Evolutionary conservation across 345 rosid species (phyloP).

Genomic region (Eucalyptus dawsonii): DNA sequence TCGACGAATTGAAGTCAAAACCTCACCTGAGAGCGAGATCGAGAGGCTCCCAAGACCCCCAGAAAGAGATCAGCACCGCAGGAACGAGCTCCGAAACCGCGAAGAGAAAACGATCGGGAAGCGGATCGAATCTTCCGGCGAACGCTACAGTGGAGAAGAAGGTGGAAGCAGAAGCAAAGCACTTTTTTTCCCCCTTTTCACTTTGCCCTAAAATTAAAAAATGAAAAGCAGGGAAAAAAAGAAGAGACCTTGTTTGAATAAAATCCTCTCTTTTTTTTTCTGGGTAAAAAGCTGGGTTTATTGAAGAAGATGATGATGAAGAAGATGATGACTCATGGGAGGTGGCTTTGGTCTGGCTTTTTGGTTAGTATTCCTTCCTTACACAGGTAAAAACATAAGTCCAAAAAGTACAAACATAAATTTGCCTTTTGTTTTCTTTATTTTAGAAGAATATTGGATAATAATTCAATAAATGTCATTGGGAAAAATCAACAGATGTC

Average conservation of each 20-base stretch:
- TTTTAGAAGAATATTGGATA: background rate
- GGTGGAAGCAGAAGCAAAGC: conserved; percentile 4
- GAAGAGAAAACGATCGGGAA: background rate
- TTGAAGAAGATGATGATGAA: background rate
- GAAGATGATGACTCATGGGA: background rate
- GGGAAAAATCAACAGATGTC: background rate
- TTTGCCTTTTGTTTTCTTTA: background rate
- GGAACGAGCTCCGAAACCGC: background rate
- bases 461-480: background rate
- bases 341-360: background rate
- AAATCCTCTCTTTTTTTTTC: background rate
- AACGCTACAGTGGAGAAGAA: conserved; percentile 25
- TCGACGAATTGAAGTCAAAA: background rate
- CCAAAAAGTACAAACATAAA: background rate
- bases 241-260: background rate
- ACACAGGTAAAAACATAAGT: background rate
- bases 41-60: background rate
- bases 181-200: background rate
- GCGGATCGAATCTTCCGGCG: conserved; percentile 36
- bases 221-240: background rate
- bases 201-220: background rate
- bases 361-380: background rate
- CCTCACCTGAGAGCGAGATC: background rate
- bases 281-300: background rate
- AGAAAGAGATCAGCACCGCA: background rate